Evolutionary conservation across 2,329 filamentous ascomycete species (phyloP).

Genomic region (Ceratocystis eucalypticola): DNA sequence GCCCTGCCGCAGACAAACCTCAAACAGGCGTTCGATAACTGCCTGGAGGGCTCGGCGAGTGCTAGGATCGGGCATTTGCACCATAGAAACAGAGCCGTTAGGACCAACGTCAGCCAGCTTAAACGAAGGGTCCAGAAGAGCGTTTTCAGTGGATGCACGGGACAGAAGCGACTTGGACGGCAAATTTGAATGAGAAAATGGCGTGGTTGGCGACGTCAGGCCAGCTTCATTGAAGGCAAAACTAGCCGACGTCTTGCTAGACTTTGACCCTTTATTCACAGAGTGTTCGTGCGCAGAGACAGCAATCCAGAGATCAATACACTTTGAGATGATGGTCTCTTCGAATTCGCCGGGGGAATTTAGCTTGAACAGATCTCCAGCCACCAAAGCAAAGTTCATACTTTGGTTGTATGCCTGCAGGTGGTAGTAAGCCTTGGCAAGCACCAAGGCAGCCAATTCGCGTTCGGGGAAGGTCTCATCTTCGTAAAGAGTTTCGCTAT

Average conservation of each 20-base stretch:
- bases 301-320: conserved; percentile 92
- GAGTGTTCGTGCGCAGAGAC: conserved; percentile 42
- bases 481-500: conserved; percentile 91
- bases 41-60: conserved; percentile 69
- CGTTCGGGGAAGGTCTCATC: conserved; percentile 89
- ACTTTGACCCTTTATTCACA: conserved; percentile 30
- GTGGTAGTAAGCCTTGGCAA: conserved; percentile 97
- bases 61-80: conserved; percentile 47
- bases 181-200: conserved; percentile 85
- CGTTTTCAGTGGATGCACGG: conserved; percentile 30
- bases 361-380: conserved; percentile 88
- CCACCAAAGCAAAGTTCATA: conserved; percentile 93
- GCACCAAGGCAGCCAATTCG: conserved; percentile 82
- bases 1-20: conserved; percentile 72
- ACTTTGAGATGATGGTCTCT: conserved; percentile 97
- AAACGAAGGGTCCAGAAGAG: conserved; percentile 40
- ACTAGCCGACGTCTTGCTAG: conserved; percentile 49
- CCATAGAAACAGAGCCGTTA: conserved; percentile 33
- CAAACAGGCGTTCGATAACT: conserved; percentile 80
- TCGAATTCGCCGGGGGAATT: conserved; percentile 89
- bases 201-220: conserved; percentile 76
- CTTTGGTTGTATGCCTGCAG: conserved; percentile 98
- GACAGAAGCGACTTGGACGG: conserved; percentile 94
- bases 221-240: conserved; percentile 59
- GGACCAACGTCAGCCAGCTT: conserved; percentile 25